Percentiles rank a stretch among this genome's conserved stretches.
phyloP scores from a whole-genome alignment of 2,329 filamentous ascomycete genomes.

The Parafenestella ontariensis region DNA sequence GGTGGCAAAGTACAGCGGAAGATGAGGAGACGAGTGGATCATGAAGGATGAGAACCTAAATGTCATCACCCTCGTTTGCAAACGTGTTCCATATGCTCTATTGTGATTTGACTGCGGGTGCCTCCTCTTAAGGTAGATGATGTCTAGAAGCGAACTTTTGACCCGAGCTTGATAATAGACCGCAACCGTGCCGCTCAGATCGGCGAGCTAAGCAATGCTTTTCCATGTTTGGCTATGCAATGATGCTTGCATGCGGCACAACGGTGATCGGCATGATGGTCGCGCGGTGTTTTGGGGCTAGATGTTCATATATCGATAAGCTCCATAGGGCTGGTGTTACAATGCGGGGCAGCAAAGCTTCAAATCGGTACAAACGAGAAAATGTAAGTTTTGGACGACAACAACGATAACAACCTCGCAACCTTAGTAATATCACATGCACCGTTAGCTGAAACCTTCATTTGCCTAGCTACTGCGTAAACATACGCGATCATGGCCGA shows the following conservation, averaged over 20 bases:
- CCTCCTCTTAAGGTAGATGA: neutral
- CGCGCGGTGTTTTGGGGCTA: slow-evolving; percentile 20
- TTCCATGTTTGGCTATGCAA: slow-evolving; percentile 3
- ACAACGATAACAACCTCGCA: neutral
- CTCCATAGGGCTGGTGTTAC: slow-evolving; percentile 14
- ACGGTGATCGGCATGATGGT: slow-evolving; percentile 18
- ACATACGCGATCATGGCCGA: slow-evolving; percentile 25
- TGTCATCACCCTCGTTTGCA: slow-evolving; percentile 46
- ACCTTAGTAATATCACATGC: neutral
- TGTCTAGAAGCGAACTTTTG: neutral
- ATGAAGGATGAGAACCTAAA: slow-evolving; percentile 48
- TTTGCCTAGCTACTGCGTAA: neutral
- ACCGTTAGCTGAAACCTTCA: neutral
- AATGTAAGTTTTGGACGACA: neutral
- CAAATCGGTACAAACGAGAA: slow-evolving; percentile 4
- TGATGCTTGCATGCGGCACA: slow-evolving; percentile 1
- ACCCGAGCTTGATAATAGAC: slow-evolving; percentile 1
- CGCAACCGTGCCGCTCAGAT: slow-evolving; percentile 7
- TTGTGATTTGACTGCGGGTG: neutral
- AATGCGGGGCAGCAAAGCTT: slow-evolving; percentile 17
- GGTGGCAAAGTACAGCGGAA: slow-evolving; percentile 6
- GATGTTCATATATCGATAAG: slow-evolving; percentile 19
- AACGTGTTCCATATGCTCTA: neutral
- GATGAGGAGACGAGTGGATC: slow-evolving; percentile 19
- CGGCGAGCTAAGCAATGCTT: neutral